Base-by-base conservation (phyloP, 2,329 filamentous ascomycete genomes). In the Ceratocystis colombiana region DNA sequence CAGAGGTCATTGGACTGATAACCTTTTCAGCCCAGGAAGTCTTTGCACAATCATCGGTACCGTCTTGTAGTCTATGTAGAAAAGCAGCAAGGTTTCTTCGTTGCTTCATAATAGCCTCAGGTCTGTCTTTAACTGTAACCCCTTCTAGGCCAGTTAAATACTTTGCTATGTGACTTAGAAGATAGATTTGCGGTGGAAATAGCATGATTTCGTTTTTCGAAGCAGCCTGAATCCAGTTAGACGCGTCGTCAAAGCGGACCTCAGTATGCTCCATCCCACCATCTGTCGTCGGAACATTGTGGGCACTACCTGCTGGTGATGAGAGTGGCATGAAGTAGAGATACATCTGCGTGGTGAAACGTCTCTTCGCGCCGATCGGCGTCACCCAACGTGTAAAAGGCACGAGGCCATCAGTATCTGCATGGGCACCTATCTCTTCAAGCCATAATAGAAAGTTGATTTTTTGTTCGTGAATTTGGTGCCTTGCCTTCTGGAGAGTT, bases 331-430 rank as follows among this genome's bases (percentile, higher is more conserved):
- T 80, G 75, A 95, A 87, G 76, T 96, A 96, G 10, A 97, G 75
- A 76, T 97, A 99, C 93, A 97, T 97, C 73, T 96, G 92, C 0
- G 93, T 96, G 0, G 89, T 90, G 77, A 95, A 99, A 59, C 94
- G 83, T 71, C 87, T 90, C 0, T 85, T 82, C 1, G 87, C 78
- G 68, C 83, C 84, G 0, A 79, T 75, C 0, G 93, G 93, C 1
- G 94, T 97, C 66, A 97, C 81, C 94, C 94, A 97, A 65, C 90
- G 84, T 0, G 92, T 96, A 73, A 96, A 96, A 0, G 92, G 90
- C 6, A 89, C 78, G 2, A 96, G 77, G 46, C 80, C 79, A 1
- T 86, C 86, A 84, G 65, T 15, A 30, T 63, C 90, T 2, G 86
- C 77, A 10, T 79, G 75, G 0, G 82, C 87, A 6, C 82, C 85